Base-by-base conservation (phyloP, 257 asterid species). In the Solanum ossicruentum region DNA sequence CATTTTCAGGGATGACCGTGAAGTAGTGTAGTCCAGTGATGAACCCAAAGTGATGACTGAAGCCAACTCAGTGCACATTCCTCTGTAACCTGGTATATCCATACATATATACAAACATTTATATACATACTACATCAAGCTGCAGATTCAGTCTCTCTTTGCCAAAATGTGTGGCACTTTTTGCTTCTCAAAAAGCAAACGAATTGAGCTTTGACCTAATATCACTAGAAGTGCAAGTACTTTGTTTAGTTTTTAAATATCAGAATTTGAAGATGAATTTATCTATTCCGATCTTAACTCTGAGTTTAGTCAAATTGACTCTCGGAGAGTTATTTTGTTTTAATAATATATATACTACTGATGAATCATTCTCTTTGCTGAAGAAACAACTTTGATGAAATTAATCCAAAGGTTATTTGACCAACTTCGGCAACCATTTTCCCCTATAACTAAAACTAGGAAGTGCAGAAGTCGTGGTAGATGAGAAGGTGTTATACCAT, bases 21-120 rank as follows among this genome's bases (percentile, higher is more conserved):
- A 97, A 86, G 98, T 83, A 67, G 98, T 91, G 89, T 93, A 97
- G 87, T 97, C 98, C 83, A 97, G 95, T 79, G 99, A 95, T 47
- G 99, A 92, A 49, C 93, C 99, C 91, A 97, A 90, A 86, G 99
- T 97, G 78, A 92, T 96, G 85, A 92, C 77, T 84, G 94, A 95
- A 36, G 98, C 95, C 86, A 97, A 92, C 86, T 93, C 91, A 84
- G 98, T 90, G 86, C 94, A 94, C 88, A 87, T 92, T 84, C 94
- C 98, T 89, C 92, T 92, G 1, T 84, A 85, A 85, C 94, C 98
- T 96, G 63, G 84, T 51, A 20, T 85, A 84, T 28, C 23, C 70
- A 20, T 72, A 63, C 13, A 54, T 52, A 67, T 82, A 71, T 69
- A 43, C 10, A 54, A 13, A 26, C 63, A 69, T 16, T 26, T 67